A percentile compares a stretch with the other conserved stretches of the same genome.
phyloP scores from a whole-genome alignment of 805 yeast genomes.

The Priceomyces fermenticarens region DNA sequence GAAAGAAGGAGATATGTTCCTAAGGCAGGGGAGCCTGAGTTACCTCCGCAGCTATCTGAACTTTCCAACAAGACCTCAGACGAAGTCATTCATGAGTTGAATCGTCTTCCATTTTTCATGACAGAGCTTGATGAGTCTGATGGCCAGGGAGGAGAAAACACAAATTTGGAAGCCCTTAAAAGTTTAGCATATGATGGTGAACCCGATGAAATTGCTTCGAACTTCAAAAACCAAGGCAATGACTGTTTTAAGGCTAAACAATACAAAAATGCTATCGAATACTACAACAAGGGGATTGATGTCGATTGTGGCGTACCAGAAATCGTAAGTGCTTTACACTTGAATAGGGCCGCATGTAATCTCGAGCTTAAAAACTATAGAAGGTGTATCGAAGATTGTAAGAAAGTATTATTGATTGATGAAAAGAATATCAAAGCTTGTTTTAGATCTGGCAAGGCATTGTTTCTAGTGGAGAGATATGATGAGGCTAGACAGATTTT shows the following conservation, averaged over 20 bases:
- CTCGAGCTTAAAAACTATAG: slow-evolving; percentile 82
- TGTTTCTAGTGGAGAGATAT: slow-evolving; percentile 58
- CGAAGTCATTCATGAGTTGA: slow-evolving; percentile 73
- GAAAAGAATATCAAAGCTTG: slow-evolving; percentile 79
- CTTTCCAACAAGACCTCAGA: slow-evolving; percentile 62
- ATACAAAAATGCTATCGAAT: slow-evolving; percentile 72
- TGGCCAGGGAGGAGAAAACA: slow-evolving; percentile 72
- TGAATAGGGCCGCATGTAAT: slow-evolving; percentile 91
- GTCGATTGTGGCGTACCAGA: slow-evolving; percentile 56
- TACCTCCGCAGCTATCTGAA: slow-evolving; percentile 82
- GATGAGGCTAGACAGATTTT: slow-evolving; percentile 72
- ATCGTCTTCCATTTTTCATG: slow-evolving; percentile 92
- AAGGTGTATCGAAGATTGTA: slow-evolving; percentile 82
- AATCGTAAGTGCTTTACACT: slow-evolving; percentile 60
- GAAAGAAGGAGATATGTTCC: slow-evolving; percentile 39
- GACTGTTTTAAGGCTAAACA: slow-evolving; percentile 72
- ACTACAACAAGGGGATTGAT: slow-evolving; percentile 76
- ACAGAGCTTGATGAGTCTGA: slow-evolving; percentile 75
- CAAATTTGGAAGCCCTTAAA: slow-evolving; percentile 79
- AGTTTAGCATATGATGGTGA: slow-evolving; percentile 95
- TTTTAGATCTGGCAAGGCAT: slow-evolving; percentile 81
- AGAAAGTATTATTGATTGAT: slow-evolving; percentile 60
- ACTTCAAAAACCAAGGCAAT: slow-evolving; percentile 91
- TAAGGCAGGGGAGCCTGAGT: slow-evolving; percentile 59
- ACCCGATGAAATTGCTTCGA: slow-evolving; percentile 85